Evolutionary conservation across 176 grass and related monocot genomes (phyloP), one percentile per base, ranked within the genome.

Genomic region (Rhynchospora pubera): DNA sequence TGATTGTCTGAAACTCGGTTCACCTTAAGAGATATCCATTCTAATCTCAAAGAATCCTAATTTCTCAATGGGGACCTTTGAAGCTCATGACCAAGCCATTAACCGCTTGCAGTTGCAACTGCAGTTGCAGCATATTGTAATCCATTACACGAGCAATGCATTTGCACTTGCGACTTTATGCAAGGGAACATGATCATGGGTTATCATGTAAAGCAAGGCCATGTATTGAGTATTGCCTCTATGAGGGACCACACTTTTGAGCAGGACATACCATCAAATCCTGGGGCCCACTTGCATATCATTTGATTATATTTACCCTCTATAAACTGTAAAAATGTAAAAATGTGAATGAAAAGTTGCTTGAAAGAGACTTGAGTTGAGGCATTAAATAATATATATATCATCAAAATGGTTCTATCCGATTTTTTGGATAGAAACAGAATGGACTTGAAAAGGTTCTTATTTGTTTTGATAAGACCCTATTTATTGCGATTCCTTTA

Each of bases 21-120:
- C 18, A 71, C 7, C 3, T 7, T 71, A 7, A 43, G 15, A 39
- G 28, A 6, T 14, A 68, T 43, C 14, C 14, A 43, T 43, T 68
- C 62, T 7, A 68, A 68, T 32, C 34, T 7, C 64, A 44, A 34
- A 43, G 43, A 18, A 44, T 68, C 24, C 32, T 43, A 34, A 68
- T 34, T 43, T 9, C 4, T 16, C 3, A 63, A 14, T 28, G 61
- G 65, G 65, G 65, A 30, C 15, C 65, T 6, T 2, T 65, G 22
- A 9, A 19, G 67, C 7, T 45, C 68, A 71, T 71, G 67, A 71
- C 67, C 7, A 23, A 48, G 14, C 19, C 45, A 51, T 74, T 45
- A 74, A 74, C 69, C 45, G 69, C 24, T 51, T 74, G 69, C 69
- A 74, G 69, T 73, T 73, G 69, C 69, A 73, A 73, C 42, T 72